Conservation (phyloP, 1,284 basidiomycete species). For the Heimioporus retisporus region DNA sequence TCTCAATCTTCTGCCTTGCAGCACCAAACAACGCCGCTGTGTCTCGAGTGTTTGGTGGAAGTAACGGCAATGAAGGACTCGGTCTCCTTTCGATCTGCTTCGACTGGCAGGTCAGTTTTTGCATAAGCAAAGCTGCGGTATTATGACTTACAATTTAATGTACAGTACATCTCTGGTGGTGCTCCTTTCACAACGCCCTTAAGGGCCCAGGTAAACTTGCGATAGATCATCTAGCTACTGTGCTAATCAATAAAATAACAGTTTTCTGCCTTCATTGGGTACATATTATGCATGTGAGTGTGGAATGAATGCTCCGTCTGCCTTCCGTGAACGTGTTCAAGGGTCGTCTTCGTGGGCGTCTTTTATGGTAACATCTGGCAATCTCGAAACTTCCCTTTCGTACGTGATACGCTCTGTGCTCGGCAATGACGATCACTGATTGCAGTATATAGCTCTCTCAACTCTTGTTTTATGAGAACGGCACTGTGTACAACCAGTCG, state of each 20-base stretch:
- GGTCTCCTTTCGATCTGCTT: conserved; percentile 62
- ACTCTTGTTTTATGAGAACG: conserved; percentile 61
- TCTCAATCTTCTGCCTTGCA: conserved; percentile 69
- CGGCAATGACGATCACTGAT: conserved; percentile 1
- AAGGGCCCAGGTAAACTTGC: conserved; percentile 46
- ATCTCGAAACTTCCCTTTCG: conserved; percentile 60
- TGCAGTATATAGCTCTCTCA: conserved; percentile 51
- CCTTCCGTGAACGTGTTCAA: not conserved
- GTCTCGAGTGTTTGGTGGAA: conserved; percentile 69
- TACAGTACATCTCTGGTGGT: conserved; percentile 55
- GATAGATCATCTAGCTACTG: not conserved
- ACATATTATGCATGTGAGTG: conserved; percentile 56
- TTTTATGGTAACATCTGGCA: conserved; percentile 61
- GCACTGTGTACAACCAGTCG: conserved; percentile 57
- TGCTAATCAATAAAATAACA: conserved; percentile 21
- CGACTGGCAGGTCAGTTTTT: conserved; percentile 59
- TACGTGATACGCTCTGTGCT: conserved; percentile 21
- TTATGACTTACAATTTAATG: conserved; percentile 7
- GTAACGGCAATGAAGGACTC: conserved; percentile 68
- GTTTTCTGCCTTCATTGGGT: conserved; percentile 55
- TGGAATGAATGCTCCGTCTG: too few species aligned
- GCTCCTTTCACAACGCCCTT: conserved; percentile 56
- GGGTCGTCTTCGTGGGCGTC: conserved; percentile 54
- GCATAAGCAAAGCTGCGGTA: too few species aligned
- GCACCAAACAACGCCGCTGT: conserved; percentile 58